Conservation (phyloP, 345 rosid species). For the Rhizophora mangle region DNA sequence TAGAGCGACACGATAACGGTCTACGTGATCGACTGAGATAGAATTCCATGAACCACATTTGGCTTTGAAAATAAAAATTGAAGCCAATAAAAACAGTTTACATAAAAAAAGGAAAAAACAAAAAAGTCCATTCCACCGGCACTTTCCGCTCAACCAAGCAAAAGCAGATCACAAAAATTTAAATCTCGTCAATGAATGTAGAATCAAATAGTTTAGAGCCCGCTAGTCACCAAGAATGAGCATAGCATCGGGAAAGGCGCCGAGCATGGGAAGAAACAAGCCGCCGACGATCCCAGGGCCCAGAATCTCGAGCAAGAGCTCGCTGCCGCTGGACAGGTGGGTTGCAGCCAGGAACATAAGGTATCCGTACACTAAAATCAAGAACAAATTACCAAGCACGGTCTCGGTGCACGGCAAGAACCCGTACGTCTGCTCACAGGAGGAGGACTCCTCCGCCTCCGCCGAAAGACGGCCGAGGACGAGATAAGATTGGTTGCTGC, state of each 20-base stretch:
- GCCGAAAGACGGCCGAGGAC: constrained; percentile 9
- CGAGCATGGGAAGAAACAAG: constrained; percentile 83
- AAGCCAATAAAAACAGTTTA: too few relatives aligned
- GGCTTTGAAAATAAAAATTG: too few relatives aligned
- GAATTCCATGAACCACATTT: too few relatives aligned
- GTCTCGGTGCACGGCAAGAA: constrained; percentile 92
- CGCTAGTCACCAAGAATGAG: constrained; percentile 65
- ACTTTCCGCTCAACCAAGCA: background rate
- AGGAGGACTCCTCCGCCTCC: constrained; percentile 26
- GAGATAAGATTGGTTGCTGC: constrained; percentile 11
- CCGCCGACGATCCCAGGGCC: constrained; percentile 98
- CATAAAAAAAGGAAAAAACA: background rate
- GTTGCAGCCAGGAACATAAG: constrained; percentile 83
- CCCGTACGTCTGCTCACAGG: constrained; percentile 90
- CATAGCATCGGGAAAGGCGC: constrained; percentile 98
- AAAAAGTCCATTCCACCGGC: background rate
- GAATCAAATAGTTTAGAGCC: too few relatives aligned
- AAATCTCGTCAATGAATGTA: background rate
- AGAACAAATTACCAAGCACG: constrained; percentile 62
- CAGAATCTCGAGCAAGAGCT: constrained; percentile 81
- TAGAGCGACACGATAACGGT: too few relatives aligned
- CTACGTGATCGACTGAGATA: too few relatives aligned
- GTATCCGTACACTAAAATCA: constrained; percentile 72
- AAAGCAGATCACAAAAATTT: background rate
- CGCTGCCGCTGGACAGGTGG: constrained; percentile 77